Evolutionary conservation across 73 alveolate genomes (phyloP), one percentile per base, ranked within the genome.

Genomic region (Stentor coeruleus): DNA sequence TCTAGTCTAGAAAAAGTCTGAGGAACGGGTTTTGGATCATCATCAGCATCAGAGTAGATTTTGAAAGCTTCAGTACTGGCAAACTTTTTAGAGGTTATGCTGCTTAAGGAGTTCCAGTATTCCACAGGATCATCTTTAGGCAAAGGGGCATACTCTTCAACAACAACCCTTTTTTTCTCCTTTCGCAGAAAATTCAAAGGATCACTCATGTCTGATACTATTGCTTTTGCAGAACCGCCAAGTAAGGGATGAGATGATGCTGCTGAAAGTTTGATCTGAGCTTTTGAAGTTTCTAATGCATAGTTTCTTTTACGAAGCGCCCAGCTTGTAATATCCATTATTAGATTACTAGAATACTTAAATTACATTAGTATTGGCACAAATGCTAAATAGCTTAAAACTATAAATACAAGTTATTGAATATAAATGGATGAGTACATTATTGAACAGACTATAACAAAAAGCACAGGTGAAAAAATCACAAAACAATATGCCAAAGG

Each of bases 241-340:
- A 30, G 15, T 36, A 75, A 66, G 1, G 83, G 83, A 2, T 75
- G 83, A 15, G 26, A 15, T 0, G 26, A 1, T 15, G 59, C 26
- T 33, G 31, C 35, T 39, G 26, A 20, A 36, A 38, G 1, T 3
- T 20, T 35, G 30, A 38, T 39, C 6, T 75, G n/a, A 20, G 37
- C 38, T 75, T 39, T 75, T 15, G 28, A 15, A 75, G 74, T 37
- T 35, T 75, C 83, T 1, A 75, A n/a, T n/a, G 26, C 59, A 66
- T 75, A 75, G 38, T 75, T 75, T 75, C 83, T 31, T 35, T 75
- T 37, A 37, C 83, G 26, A 36, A 75, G 14, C n/a, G 59, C 39
- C 83, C 83, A 75, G 28, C 36, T 36, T 14, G 26, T n/a, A 28
- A 75, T 39, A n/a, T 75, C 83, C 83, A 75, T 75, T 75, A 30